These are phyloP conservation scores for Incumbomyces delicatus DNA, from an alignment of 2,329 filamentous ascomycete genomes.

Conservation along the genomic window DNA sequence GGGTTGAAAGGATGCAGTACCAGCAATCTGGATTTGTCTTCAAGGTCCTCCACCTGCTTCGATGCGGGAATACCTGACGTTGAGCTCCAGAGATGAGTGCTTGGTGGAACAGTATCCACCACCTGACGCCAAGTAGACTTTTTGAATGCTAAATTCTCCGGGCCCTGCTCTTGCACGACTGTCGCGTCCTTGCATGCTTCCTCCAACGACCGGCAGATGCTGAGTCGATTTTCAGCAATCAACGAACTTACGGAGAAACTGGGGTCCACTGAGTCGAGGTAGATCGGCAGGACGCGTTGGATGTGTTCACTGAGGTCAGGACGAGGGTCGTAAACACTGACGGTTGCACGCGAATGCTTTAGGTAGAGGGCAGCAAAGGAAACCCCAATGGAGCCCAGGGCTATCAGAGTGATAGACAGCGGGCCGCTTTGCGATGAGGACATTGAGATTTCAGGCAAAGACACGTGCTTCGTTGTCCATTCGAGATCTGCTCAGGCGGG, in stretches of 20 bases:
- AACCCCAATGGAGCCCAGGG: constrained; percentile 42
- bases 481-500: neutral
- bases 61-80: constrained; percentile 50
- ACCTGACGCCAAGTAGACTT: constrained; percentile 42
- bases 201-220: constrained; percentile 25
- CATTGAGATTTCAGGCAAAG: neutral
- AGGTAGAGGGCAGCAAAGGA: constrained; percentile 48
- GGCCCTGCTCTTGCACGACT: constrained; percentile 52
- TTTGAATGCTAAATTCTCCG: constrained; percentile 46
- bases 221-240: constrained; percentile 25
- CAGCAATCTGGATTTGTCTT: constrained; percentile 36
- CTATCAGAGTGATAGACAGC: constrained; percentile 26
- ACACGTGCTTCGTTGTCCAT: neutral
- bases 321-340: constrained; percentile 44
- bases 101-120: constrained; percentile 33
- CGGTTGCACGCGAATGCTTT: constrained; percentile 27
- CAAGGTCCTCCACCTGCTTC: constrained; percentile 35
- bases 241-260: constrained; percentile 19
- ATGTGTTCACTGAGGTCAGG: constrained; percentile 40
- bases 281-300: constrained; percentile 32
- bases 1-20: constrained; percentile 55
- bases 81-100: constrained; percentile 47
- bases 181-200: constrained; percentile 38
- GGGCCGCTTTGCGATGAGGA: neutral
- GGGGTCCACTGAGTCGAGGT: constrained; percentile 24